Evolutionary conservation across 164 flowering plant genomes (phyloP).

Genomic region (Vitis riparia): DNA sequence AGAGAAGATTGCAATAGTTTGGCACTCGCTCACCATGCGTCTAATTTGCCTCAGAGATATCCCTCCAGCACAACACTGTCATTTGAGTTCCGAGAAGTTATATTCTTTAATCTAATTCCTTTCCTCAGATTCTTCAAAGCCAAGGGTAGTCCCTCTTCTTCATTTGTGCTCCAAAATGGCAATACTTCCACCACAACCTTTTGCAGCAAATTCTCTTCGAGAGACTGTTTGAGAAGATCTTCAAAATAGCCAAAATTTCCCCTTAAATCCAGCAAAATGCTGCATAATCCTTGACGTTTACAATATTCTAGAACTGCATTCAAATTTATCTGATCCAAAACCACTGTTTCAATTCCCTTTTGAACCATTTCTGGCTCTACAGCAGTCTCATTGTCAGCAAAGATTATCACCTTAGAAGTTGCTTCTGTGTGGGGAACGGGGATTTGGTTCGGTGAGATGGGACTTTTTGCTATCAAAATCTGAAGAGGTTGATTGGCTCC

Average conservation of each 20-base stretch:
- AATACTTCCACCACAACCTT: constrained; percentile 68
- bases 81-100: constrained; percentile 32
- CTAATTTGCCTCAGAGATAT: constrained; percentile 25
- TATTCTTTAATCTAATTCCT: constrained; percentile 29
- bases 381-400: constrained; percentile 40
- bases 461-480: constrained; percentile 42
- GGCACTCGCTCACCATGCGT: no score
- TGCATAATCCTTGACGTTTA: constrained; percentile 55
- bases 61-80: constrained; percentile 63
- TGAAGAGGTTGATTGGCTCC: constrained; percentile 75
- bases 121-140: constrained; percentile 14
- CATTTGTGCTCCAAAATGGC: constrained; percentile 50
- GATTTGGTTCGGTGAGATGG: constrained; percentile 24
- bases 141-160: constrained; percentile 1
- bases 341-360: constrained; percentile 59
- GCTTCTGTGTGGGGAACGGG: constrained; percentile 24
- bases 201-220: constrained; percentile 57
- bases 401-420: constrained; percentile 40
- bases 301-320: constrained; percentile 58
- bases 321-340: constrained; percentile 49
- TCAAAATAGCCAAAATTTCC: constrained; percentile 38
- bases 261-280: constrained; percentile 63
- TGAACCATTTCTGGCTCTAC: constrained; percentile 28
- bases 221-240: constrained; percentile 48
- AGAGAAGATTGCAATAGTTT: no score